Conservation (phyloP, 441 rosid genomes). For the Gossypium lobatum region DNA sequence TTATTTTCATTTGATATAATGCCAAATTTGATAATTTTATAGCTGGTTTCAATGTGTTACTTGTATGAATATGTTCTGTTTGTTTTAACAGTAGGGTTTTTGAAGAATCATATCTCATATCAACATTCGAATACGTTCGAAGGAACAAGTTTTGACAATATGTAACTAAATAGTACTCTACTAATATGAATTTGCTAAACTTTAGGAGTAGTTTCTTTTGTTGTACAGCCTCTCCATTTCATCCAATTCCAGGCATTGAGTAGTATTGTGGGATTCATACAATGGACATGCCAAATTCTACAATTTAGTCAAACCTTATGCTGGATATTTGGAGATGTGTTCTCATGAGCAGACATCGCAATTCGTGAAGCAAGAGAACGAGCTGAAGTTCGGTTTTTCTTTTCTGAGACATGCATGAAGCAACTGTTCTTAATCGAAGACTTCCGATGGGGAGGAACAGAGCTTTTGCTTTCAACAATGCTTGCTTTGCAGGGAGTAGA, state of each 20-base stretch:
- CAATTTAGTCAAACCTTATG: background rate
- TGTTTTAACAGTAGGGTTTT: too few species aligned
- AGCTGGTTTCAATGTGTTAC: background rate
- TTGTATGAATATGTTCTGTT: background rate
- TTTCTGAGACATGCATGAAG: slow-evolving; percentile 23
- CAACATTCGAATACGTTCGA: too few species aligned
- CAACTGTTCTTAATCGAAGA: slow-evolving; percentile 21
- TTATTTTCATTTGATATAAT: background rate
- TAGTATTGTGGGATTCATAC: background rate
- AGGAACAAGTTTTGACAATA: background rate
- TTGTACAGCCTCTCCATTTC: slow-evolving; percentile 3
- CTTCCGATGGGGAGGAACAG: slow-evolving; percentile 23
- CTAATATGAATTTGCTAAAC: slow-evolving; percentile 14
- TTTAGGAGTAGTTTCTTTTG: background rate
- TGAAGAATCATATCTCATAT: too few species aligned
- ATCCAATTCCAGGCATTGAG: background rate
- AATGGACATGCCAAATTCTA: background rate
- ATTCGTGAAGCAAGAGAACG: slow-evolving; percentile 24
- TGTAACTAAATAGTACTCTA: background rate
- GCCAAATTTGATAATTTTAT: background rate
- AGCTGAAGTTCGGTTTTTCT: slow-evolving; percentile 21
- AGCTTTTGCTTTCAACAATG: slow-evolving; percentile 11
- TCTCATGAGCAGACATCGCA: slow-evolving; percentile 28
- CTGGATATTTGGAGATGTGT: slow-evolving; percentile 42
- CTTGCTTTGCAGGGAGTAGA: slow-evolving; percentile 16